Evolutionary conservation across 164 flowering plant species (phyloP).

Genomic region (Dillenia suffruticosa): DNA sequence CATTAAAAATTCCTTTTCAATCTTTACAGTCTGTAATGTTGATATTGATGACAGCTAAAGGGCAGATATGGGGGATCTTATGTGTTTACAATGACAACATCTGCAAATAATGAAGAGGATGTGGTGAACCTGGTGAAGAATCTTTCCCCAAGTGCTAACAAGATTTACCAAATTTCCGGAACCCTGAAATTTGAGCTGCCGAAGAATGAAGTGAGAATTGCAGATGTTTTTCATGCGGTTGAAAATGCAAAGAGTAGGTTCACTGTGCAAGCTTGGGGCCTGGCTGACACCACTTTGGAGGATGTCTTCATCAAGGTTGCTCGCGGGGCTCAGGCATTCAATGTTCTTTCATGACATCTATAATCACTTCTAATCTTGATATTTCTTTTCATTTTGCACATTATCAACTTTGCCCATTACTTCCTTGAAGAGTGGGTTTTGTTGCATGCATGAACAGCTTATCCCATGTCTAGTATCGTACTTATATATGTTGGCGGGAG

Average conservation of each 20-base stretch:
- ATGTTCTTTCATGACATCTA: slow-evolving; percentile 26
- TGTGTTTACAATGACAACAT: slow-evolving; percentile 87
- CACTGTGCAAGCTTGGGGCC: slow-evolving; percentile 87
- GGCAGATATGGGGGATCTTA: slow-evolving; percentile 93
- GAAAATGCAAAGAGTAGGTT: slow-evolving; percentile 73
- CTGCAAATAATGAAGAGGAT: slow-evolving; percentile 57
- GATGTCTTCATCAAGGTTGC: slow-evolving; percentile 98
- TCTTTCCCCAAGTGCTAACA: slow-evolving; percentile 64
- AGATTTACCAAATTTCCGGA: slow-evolving; percentile 76
- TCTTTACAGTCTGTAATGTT: neutral
- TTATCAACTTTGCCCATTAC: no score
- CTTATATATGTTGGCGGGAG: no score
- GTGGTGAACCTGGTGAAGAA: slow-evolving; percentile 53
- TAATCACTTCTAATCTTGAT: no score
- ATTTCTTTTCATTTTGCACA: no score
- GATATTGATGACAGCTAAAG: slow-evolving; percentile 57
- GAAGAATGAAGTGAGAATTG: slow-evolving; percentile 68
- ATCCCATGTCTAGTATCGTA: no score
- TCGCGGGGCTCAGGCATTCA: slow-evolving; percentile 45
- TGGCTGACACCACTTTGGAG: slow-evolving; percentile 90
- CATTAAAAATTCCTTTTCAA: no score
- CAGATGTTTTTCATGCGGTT: slow-evolving; percentile 81
- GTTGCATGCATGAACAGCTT: no score
- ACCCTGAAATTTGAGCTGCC: slow-evolving; percentile 95
- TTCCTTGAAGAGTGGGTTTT: no score